Conservation (phyloP, 2,329 filamentous ascomycete genomes). For the Lasiodiplodia citricola region DNA sequence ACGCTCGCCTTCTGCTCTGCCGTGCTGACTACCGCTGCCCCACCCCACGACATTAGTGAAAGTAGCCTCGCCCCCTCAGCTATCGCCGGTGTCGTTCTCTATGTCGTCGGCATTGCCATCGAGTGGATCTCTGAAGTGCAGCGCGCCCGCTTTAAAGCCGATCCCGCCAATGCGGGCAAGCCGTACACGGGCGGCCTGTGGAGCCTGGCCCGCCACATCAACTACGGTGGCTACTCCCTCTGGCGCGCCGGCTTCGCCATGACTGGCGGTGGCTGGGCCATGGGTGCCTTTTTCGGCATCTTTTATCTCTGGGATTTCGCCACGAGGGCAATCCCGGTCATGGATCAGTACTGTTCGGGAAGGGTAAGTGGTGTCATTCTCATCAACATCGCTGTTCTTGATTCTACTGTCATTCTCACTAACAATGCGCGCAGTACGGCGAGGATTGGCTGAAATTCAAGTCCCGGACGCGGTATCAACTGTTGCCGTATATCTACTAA, state of each 20-base stretch:
- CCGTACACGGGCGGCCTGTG: constrained; percentile 58
- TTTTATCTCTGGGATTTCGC: constrained; percentile 56
- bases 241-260: constrained; percentile 59
- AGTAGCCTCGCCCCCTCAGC: constrained; percentile 46
- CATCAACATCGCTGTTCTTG: constrained; percentile 25
- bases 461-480: constrained; percentile 45
- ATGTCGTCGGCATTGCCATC: constrained; percentile 57
- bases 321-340: constrained; percentile 50
- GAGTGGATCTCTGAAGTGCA: constrained; percentile 65
- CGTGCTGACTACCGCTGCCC: constrained; percentile 53
- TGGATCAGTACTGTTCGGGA: constrained; percentile 57
- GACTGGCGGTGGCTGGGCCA: constrained; percentile 54
- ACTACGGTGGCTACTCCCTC: constrained; percentile 59
- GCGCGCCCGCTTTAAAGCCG: constrained; percentile 58
- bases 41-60: constrained; percentile 34
- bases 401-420: not conserved
- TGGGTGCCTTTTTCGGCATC: constrained; percentile 47
- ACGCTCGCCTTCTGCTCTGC: constrained; percentile 59
- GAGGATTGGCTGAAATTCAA: constrained; percentile 49
- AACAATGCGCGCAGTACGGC: constrained; percentile 38
- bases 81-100: constrained; percentile 57
- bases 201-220: constrained; percentile 57
- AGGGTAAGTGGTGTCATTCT: constrained; percentile 26
- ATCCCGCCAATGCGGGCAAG: constrained; percentile 59
- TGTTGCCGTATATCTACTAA: constrained; percentile 42